phyloP scores from a whole-genome alignment of 768 basidiomycete species.

The Suillus subalutaceus region DNA sequence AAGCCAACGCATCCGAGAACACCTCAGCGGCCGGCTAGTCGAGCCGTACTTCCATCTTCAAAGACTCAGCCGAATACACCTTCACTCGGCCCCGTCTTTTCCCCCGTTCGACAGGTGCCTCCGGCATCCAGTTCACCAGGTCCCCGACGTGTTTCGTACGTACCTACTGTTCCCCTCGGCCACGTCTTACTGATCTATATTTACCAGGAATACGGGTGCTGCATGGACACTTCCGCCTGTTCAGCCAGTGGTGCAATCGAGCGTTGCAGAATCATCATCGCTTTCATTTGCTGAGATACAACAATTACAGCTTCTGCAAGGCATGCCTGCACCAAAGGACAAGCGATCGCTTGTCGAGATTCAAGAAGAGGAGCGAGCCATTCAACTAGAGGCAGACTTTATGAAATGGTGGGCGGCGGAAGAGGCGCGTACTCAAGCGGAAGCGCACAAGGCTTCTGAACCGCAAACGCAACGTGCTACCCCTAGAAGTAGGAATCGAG shows the following conservation, averaged over 20 bases:
- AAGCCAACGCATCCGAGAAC: constrained; percentile 2
- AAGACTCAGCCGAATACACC: constrained; percentile 28
- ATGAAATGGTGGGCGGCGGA: constrained; percentile 89
- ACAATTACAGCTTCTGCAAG: constrained; percentile 67
- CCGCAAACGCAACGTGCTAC: background rate
- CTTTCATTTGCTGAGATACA: constrained; percentile 88
- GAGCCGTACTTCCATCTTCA: constrained; percentile 17
- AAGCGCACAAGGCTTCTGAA: constrained; percentile 23
- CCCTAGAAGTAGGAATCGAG: background rate
- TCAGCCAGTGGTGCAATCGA: constrained; percentile 44
- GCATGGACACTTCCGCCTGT: constrained; percentile 69
- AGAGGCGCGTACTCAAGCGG: constrained; percentile 66
- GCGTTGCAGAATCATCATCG: constrained; percentile 21
- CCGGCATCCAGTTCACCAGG: constrained; percentile 27
- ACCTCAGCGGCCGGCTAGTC: constrained; percentile 20
- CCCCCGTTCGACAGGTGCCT: constrained; percentile 53
- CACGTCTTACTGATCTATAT: background rate
- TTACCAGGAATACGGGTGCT: constrained; percentile 32
- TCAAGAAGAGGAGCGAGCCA: constrained; percentile 78
- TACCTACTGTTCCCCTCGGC: constrained; percentile 13
- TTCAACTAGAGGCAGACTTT: constrained; percentile 76
- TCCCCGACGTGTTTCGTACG: constrained; percentile 55
- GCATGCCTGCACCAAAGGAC: background rate
- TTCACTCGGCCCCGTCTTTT: constrained; percentile 66
- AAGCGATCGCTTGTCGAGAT: constrained; percentile 42